phyloP scores from a whole-genome alignment of 116 monocot species.

The Posidonia oceanica region DNA sequence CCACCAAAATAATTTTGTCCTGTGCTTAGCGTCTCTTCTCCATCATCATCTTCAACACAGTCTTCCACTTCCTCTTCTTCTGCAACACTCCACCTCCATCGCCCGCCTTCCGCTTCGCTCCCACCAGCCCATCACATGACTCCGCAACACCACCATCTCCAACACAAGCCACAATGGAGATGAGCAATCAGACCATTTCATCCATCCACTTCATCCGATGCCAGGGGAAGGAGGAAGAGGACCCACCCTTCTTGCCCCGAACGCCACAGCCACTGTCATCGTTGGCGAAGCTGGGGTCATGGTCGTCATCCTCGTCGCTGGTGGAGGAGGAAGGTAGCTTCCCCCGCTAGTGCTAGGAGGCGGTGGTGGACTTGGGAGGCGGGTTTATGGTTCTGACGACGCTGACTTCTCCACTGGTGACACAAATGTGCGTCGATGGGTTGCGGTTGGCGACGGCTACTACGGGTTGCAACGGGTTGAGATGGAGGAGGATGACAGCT shows the following conservation, averaged over 20 bases:
- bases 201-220: slow-evolving; percentile 78
- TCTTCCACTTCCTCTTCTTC: slow-evolving; percentile 92
- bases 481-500: too few species aligned
- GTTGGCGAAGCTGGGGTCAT: slow-evolving; percentile 5
- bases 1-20: too few species aligned
- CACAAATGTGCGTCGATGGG: too few species aligned
- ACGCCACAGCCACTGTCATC: slow-evolving; percentile 1
- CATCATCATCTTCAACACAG: slow-evolving; percentile 51
- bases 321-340: slow-evolving; percentile 1
- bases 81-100: slow-evolving; percentile 18
- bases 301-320: slow-evolving; percentile 28
- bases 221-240: slow-evolving; percentile 21
- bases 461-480: too few species aligned
- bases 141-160: slow-evolving; percentile 26
- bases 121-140: slow-evolving; percentile 1
- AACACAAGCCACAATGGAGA: slow-evolving; percentile 31
- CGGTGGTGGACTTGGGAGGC: not conserved
- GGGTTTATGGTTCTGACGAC: too few species aligned
- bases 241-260: slow-evolving; percentile 10
- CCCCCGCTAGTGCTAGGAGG: not conserved
- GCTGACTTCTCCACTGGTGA: too few species aligned
- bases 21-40: slow-evolving; percentile 36
- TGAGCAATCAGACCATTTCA: slow-evolving; percentile 51
- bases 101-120: slow-evolving; percentile 8
- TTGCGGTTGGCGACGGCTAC: too few species aligned